Base-by-base conservation (phyloP, 1,139 yeast genomes). In the Magnusiomyces suaveolens region DNA sequence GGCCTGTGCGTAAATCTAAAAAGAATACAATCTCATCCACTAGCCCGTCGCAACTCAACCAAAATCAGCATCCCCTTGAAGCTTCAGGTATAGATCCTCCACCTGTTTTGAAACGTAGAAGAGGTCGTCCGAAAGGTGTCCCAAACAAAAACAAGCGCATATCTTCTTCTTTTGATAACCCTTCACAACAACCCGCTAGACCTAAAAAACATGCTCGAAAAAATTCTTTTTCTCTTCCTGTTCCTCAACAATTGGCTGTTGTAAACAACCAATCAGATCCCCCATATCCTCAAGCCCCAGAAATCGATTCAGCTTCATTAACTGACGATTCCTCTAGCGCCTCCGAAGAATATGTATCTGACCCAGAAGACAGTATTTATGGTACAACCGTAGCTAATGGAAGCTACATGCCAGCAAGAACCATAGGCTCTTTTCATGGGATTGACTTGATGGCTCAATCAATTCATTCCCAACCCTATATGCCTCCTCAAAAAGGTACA, bases 181-280 rank as follows among this genome's bases (percentile, higher is more conserved):
- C 29, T 6, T 16, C 20, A 3, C 23, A n/a, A 36, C 18, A 29
- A 21, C 6, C 33, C 6, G 12, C 10, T 29, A 29, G 44, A 16
- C 44, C 55, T 46, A 48, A 52, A 21, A 54, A 51, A 20, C 61
- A 57, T 46, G 55, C 54, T 18, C 60, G 58, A 4, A 59, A 57
- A 25, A 43, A 54, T 10, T 58, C 65, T 14, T 61, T 64, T 6
- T 16, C 51, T 25, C 50, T 46, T 44, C 47, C 33, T 8, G 18
- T 18, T 25, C 20, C 33, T 23, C 47, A 16, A 20, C 47, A 23
- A 26, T 24, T 44, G 33, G 8, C 47, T 2, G 10, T 18, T 4
- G 23, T n/a, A 6, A 44, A 44, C 16, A 25, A 6, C 20, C 12
- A n/a, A 3, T 24, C 47, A 24, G 23, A 23, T 44, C 10, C 23